These are phyloP conservation scores for Globisporangium takayamanum DNA, from an alignment of 352 stramenopile genomes.

Conservation along the genomic window DNA sequence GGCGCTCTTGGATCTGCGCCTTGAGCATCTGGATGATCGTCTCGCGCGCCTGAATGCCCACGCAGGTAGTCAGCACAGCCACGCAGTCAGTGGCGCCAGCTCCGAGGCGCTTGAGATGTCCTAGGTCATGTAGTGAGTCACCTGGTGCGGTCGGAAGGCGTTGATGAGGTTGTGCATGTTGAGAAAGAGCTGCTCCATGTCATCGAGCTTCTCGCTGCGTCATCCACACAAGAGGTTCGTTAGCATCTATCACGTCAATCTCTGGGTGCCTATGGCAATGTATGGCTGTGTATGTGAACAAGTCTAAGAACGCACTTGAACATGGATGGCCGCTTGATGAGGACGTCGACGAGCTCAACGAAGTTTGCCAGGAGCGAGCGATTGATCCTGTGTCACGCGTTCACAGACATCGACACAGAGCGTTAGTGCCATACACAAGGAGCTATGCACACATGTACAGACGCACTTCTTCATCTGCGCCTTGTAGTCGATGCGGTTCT, in stretches of 20 bases:
- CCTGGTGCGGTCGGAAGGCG: conserved; percentile 77
- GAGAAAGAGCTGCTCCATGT: conserved; percentile 81
- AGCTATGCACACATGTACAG: background rate
- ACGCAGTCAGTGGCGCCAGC: too few species aligned
- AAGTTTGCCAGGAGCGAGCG: conserved; percentile 81
- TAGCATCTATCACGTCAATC: background rate
- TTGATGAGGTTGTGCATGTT: conserved; percentile 91
- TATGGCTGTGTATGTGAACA: background rate
- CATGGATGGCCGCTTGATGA: conserved; percentile 69
- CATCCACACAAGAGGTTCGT: background rate
- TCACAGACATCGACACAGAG: background rate
- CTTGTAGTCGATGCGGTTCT: conserved; percentile 51
- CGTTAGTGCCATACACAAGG: background rate
- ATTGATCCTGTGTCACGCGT: conserved; percentile 49
- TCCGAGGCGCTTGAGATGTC: too few species aligned
- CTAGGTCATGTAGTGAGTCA: conserved; percentile 2
- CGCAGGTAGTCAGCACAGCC: background rate
- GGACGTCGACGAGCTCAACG: conserved; percentile 74
- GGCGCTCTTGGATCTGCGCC: conserved; percentile 67
- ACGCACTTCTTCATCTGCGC: conserved; percentile 71
- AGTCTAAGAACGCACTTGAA: conserved; percentile 58
- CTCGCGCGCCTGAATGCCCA: conserved; percentile 38
- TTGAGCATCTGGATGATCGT: conserved; percentile 82
- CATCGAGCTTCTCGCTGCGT: conserved; percentile 71
- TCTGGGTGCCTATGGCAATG: background rate